Conservation (phyloP, 768 basidiomycete genomes). For the Vararia minispora region DNA sequence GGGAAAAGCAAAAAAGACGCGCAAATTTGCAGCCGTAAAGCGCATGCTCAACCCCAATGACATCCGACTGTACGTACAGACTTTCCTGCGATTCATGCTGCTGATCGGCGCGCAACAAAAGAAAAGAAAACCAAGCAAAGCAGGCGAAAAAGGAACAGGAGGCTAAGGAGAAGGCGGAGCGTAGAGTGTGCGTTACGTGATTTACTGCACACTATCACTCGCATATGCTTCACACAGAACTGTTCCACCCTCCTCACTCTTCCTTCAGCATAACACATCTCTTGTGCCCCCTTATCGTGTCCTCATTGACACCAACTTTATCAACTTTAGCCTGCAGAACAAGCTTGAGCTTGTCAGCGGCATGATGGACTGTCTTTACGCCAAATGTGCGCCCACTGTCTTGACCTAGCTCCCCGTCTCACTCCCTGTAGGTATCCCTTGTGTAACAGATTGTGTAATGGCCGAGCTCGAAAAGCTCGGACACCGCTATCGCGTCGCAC, state of each 20-base stretch:
- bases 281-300: conserved; percentile 96
- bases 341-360: conserved; percentile 90
- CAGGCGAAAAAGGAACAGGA: conserved; percentile 78
- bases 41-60: conserved; percentile 91
- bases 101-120: conserved; percentile 20
- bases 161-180: conserved; percentile 66
- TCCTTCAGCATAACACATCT: conserved; percentile 90
- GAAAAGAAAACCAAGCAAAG: conserved; percentile 90
- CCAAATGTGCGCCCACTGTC: conserved; percentile 62
- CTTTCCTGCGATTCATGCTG: neutral
- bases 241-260: conserved; percentile 83
- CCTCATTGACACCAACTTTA: conserved; percentile 98
- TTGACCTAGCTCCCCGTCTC: conserved; percentile 5
- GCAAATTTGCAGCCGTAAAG: conserved; percentile 92
- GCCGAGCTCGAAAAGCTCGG: conserved; percentile 98
- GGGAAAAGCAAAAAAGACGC: conserved; percentile 88
- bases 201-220: neutral
- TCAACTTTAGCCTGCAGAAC: conserved; percentile 97
- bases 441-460: conserved; percentile 98
- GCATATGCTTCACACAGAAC: conserved; percentile 34
- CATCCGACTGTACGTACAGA: conserved; percentile 66
- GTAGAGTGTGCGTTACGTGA: conserved; percentile 53
- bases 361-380: conserved; percentile 99
- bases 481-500: conserved; percentile 86
- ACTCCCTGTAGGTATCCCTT: conserved; percentile 71